Evolutionary conservation across 2,329 filamentous ascomycete genomes (phyloP).

Genomic region (Setomelanomma holmii): DNA sequence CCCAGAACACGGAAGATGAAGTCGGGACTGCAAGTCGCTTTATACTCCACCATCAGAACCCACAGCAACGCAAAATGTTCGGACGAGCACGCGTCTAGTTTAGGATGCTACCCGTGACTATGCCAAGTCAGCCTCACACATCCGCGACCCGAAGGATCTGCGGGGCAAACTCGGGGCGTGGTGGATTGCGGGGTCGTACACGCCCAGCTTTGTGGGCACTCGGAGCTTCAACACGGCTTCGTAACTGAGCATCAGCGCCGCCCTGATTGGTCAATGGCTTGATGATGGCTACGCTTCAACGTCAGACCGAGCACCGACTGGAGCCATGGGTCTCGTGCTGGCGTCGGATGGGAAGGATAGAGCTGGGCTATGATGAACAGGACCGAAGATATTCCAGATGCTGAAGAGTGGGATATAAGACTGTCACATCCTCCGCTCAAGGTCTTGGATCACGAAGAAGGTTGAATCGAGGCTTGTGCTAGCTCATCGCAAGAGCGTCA

Average conservation of each 20-base stretch:
- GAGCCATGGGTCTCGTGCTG: slow-evolving; percentile 16
- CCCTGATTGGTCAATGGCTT: slow-evolving; percentile 21
- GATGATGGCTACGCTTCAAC: not conserved
- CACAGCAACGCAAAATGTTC: slow-evolving; percentile 1
- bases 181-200: slow-evolving; percentile 27
- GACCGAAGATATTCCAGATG: no score
- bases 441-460: not conserved
- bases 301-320: no score
- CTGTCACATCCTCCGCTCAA: not conserved
- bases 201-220: slow-evolving; percentile 8
- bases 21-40: not conserved
- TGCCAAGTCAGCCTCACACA: not conserved
- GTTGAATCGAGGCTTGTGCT: not conserved
- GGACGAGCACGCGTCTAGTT: not conserved
- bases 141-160: slow-evolving; percentile 2
- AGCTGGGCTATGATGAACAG: not conserved
- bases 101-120: not conserved
- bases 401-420: slow-evolving; percentile 8
- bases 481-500: slow-evolving; percentile 4
- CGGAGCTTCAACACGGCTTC: slow-evolving; percentile 31
- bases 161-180: slow-evolving; percentile 32
- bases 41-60: not conserved
- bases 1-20: not conserved
- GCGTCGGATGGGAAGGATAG: slow-evolving; percentile 12
- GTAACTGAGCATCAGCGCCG: slow-evolving; percentile 2